A percentile compares a stretch with the other conserved stretches of the same genome.
Evolutionary conservation across 164 flowering plant species (phyloP).

Genomic region (Nymphaea colorata): DNA sequence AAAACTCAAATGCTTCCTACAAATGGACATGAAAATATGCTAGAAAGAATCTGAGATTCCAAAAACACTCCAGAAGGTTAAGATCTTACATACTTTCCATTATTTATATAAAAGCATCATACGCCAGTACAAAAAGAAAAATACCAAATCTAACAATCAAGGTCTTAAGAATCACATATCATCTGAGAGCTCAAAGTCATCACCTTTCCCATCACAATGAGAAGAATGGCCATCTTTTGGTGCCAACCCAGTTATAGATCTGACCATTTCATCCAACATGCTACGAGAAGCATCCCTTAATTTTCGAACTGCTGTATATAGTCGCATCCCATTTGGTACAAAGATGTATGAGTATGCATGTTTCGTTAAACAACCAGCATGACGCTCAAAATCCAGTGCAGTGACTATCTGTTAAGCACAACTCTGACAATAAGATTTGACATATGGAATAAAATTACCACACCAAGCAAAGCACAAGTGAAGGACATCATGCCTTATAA

Average conservation of each 20-base stretch:
- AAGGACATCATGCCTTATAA: too few species aligned
- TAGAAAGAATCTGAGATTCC: too few species aligned
- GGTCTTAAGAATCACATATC: background rate
- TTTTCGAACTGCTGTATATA: conserved; percentile 36
- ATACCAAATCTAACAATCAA: background rate
- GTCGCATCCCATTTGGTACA: conserved; percentile 45
- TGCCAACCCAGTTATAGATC: background rate
- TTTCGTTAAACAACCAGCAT: conserved; percentile 50
- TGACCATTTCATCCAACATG: conserved; percentile 14
- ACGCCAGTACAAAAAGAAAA: background rate
- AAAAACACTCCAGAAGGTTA: too few species aligned
- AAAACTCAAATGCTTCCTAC: too few species aligned
- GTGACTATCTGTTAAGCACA: conserved; percentile 26
- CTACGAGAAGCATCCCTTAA: conserved; percentile 29
- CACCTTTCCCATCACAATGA: background rate
- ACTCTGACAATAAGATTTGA: background rate
- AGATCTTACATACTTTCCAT: background rate
- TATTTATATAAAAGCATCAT: background rate
- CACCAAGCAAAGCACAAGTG: too few species aligned
- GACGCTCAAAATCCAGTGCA: conserved; percentile 40
- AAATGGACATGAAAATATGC: too few species aligned
- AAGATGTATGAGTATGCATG: conserved; percentile 42
- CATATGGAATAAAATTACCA: background rate
- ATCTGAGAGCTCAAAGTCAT: background rate
- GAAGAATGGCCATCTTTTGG: background rate